phyloP scores from a whole-genome alignment of 1,139 yeast genomes.

The Saccharomycopsis crataegensis region DNA sequence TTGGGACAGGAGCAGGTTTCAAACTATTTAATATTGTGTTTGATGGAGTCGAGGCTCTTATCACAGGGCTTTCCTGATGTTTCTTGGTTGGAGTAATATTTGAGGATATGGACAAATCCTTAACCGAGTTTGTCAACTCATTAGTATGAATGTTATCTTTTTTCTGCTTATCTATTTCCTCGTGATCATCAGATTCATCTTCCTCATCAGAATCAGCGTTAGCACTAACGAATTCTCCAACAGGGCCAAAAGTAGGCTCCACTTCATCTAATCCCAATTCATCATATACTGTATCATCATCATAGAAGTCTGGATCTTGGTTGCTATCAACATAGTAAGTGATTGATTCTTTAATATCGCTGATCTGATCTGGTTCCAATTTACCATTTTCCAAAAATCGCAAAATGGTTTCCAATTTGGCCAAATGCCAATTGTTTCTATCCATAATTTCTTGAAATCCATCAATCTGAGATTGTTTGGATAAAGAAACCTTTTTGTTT shows the following conservation, averaged over 20 bases:
- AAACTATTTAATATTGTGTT: conserved; percentile 25
- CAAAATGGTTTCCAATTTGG: conserved; percentile 69
- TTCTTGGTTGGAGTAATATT: background rate
- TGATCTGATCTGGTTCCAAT: conserved; percentile 73
- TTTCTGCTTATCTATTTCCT: background rate
- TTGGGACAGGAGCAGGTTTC: conserved; percentile 68
- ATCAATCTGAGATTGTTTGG: conserved; percentile 49
- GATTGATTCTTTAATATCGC: conserved; percentile 81
- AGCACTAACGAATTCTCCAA: conserved; percentile 34
- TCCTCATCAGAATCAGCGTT: conserved; percentile 28
- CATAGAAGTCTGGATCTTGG: conserved; percentile 93
- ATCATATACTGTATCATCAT: conserved; percentile 91
- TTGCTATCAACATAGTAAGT: conserved; percentile 91
- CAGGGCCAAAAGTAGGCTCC: conserved; percentile 46
- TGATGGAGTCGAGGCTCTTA: conserved; percentile 8
- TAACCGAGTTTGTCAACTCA: conserved; percentile 16
- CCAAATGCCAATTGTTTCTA: conserved; percentile 74
- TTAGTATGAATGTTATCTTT: conserved; percentile 21
- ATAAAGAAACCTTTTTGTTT: conserved; percentile 47
- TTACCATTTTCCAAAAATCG: conserved; percentile 77
- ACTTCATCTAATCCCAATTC: conserved; percentile 71
- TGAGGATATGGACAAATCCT: conserved; percentile 2
- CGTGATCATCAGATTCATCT: conserved; percentile 23
- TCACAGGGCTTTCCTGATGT: conserved; percentile 1
- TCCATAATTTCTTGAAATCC: conserved; percentile 60